Evolutionary conservation across 257 asterid genomes (phyloP), one percentile per base, ranked within the genome.

Genomic region (Ligustrum vulgare): DNA sequence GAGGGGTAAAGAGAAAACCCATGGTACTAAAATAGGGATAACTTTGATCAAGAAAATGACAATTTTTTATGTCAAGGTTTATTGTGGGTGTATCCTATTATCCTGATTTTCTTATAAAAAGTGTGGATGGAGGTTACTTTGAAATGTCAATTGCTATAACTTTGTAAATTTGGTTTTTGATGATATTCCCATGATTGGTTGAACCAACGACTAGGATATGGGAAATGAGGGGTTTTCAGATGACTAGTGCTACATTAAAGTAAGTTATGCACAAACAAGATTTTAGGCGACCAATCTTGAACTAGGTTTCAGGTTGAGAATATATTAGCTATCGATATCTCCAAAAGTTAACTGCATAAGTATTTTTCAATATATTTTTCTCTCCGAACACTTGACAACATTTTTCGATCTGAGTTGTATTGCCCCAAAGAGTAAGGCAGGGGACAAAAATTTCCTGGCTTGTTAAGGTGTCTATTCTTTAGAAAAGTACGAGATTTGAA

Each of bases 61-160:
- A 56, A 39, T 25, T 33, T 66, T 72, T n/a, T 28, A 54, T 56
- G 62, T 45, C 47, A 39, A 67, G 75, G 12, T 58, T 45, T 43
- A 39, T 25, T 8, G 39, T 39, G 33, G 31, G 16, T 41, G 34
- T 25, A 6, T 10, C 41, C 32, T 5, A 7, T 80, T 16, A 20
- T 45, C 51, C 74, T 41, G 70, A 43, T 51, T 70, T 70, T 49
- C 16, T 71, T 18, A 71, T 81, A 69, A 43, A n/a, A 56, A 39
- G 31, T 32, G 62, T 65, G 69, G 80, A 80, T 41, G 51, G 62
- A 66, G 33, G 65, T 33, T 34, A 13, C 15, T 75, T 16, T 64
- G 31, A 25, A 25, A n/a, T 6, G 7, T 54, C n/a, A 0, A 2
- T 41, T 8, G 1, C 49, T 41, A 10, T 41, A 6, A 18, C 20